Base-by-base conservation (phyloP, 2,329 filamentous ascomycete genomes). In the Septoria linicola region DNA sequence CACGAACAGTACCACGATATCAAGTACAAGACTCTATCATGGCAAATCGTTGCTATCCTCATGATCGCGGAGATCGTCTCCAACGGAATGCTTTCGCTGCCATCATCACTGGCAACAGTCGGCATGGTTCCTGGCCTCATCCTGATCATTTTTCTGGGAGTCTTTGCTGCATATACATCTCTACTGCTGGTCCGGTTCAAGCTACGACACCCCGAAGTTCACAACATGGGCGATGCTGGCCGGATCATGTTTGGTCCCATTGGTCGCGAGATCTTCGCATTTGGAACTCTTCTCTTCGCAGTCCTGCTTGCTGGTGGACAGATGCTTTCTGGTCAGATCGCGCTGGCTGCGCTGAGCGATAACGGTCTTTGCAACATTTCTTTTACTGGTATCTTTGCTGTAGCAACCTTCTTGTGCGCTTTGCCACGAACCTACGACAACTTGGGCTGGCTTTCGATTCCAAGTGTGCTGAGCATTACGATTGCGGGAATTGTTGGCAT, bases 271-370 rank as follows among this genome's bases (percentile, higher is more conserved):
- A 16, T 63, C 5, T 46, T 66, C 6, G 49, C 58, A 19, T 62
- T 73, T 14, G 77, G 77, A 3, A 80, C 76, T 0, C 64, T 79
- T 46, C 70, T 78, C 58, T 80, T 80, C 57, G 76, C 76, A 31
- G 67, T 80, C 23, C 79, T 76, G 53, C 73, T 71, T 1, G 75
- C 74, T 0, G 78, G 77, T 2, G 72, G 74, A 14, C 76, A 80
- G 58, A 64, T 80, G 5, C 70, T 80, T 0, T 72, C 77, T 0
- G 76, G 76, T 1, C 75, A 79, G 49, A 74, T 80, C 13, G 75
- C 77, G 1, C 65, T 80, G 2, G 68, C 68, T 1, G 62, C 69
- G 3, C 65, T 80, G 3, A 77, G 73, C 30, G 66, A 75, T 39
- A 67, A 68, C 56, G 72, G 69, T 34, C 68, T 80, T 8, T 80